These are phyloP conservation scores for Kwoniella newhampshirensis DNA, from an alignment of 768 basidiomycete species.

Conservation along the genomic window DNA sequence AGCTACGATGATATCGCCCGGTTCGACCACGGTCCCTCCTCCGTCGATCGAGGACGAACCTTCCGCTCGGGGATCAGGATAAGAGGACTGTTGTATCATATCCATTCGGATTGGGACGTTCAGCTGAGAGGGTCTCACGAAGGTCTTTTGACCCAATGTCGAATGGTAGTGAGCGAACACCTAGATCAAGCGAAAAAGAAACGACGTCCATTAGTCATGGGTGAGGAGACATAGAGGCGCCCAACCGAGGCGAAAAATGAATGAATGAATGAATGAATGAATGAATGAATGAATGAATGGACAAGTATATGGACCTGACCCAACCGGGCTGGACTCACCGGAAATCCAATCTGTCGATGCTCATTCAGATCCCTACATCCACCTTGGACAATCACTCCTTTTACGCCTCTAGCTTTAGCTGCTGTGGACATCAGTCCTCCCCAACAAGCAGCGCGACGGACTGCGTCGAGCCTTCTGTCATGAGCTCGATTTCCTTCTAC, in stretches of 20 bases:
- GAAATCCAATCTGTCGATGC: constrained; percentile 67
- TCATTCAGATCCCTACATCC: constrained; percentile 81
- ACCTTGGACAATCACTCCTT: constrained; percentile 68
- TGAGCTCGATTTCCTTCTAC: not conserved
- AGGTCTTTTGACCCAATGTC: constrained; percentile 80
- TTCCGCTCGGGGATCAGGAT: too few relatives aligned
- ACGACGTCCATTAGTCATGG: too few relatives aligned
- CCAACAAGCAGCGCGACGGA: constrained; percentile 69
- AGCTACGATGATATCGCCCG: constrained; percentile 80
- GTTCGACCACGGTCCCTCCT: constrained; percentile 60
- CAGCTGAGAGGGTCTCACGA: constrained; percentile 74
- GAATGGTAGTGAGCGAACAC: constrained; percentile 77
- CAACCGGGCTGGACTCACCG: constrained; percentile 56
- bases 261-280: too few relatives aligned
- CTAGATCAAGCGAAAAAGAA: constrained; percentile 24
- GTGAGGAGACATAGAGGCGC: too few relatives aligned
- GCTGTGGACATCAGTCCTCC: constrained; percentile 86
- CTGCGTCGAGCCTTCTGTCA: not conserved
- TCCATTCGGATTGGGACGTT: constrained; percentile 62
- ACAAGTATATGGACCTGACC: not conserved
- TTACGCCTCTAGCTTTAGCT: constrained; percentile 67
- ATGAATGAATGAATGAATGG: too few relatives aligned
- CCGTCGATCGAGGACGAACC: not conserved
- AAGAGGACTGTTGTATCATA: not conserved
- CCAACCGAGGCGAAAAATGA: too few relatives aligned